Evolutionary conservation across 2,329 filamentous ascomycete genomes (phyloP).

Genomic region (Exserohilum rostratum): DNA sequence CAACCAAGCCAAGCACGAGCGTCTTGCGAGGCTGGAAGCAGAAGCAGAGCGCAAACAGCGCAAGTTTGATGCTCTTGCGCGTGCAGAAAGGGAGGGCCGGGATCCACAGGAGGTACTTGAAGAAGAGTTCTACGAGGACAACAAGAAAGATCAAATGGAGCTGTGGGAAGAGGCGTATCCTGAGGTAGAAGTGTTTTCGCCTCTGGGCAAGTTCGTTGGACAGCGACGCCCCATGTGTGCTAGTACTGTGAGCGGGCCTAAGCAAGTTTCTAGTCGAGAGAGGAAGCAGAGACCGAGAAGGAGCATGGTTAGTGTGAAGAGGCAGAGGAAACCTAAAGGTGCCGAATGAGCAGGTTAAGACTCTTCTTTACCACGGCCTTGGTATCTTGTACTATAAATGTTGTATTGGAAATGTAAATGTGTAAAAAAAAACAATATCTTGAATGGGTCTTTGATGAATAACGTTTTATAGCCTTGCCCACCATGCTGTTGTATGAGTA

Average conservation of each 20-base stretch:
- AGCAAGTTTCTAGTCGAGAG: constrained; percentile 57
- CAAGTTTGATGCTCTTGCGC: constrained; percentile 28
- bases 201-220: constrained; percentile 80
- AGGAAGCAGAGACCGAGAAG: constrained; percentile 65
- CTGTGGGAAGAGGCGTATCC: constrained; percentile 59
- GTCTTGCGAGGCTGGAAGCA: constrained; percentile 11
- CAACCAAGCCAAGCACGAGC: constrained; percentile 31
- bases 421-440: no score
- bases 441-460: no score
- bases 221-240: constrained; percentile 72
- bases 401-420: no score
- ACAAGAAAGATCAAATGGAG: constrained; percentile 19
- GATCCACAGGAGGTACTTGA: constrained; percentile 42
- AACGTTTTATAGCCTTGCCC: no score
- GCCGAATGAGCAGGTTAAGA: not conserved
- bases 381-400: no score
- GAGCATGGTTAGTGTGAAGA: constrained; percentile 66
- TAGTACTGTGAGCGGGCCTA: constrained; percentile 65
- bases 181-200: constrained; percentile 81
- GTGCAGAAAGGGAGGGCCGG: constrained; percentile 12
- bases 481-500: no score
- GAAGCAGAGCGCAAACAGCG: constrained; percentile 19
- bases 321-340: constrained; percentile 33
- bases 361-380: no score
- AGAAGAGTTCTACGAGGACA: constrained; percentile 26